phyloP scores from a whole-genome alignment of 768 basidiomycete genomes.

The Phlegmacium glaucopus region DNA sequence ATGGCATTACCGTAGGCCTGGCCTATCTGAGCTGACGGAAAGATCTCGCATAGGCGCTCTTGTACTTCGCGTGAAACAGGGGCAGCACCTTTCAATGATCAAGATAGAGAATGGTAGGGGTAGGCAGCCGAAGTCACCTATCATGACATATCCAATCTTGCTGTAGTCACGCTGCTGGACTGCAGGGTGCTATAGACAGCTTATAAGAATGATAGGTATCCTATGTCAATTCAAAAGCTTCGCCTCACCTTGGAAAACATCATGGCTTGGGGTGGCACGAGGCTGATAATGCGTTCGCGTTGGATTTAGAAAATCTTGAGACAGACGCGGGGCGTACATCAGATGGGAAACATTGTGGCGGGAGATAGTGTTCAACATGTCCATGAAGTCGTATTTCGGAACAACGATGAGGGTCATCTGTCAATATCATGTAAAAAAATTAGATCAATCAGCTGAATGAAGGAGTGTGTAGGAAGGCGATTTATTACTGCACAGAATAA shows the following conservation, averaged over 20 bases:
- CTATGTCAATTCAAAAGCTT: not conserved
- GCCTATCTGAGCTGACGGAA: conserved; percentile 52
- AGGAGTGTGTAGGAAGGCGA: too few relatives aligned
- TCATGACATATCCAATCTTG: conserved; percentile 36
- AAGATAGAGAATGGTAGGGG: not conserved
- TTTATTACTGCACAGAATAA: conserved; percentile 48
- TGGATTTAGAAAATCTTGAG: not conserved
- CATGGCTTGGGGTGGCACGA: conserved; percentile 49
- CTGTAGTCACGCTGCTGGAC: conserved; percentile 40
- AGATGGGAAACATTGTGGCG: conserved; percentile 46
- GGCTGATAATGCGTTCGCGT: conserved; percentile 14
- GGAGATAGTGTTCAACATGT: conserved; percentile 44
- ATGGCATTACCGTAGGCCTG: conserved; percentile 51
- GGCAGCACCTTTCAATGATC: conserved; percentile 45
- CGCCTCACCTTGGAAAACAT: conserved; percentile 47
- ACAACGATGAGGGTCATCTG: conserved; percentile 52
- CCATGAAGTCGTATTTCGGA: conserved; percentile 40
- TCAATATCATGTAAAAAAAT: not conserved
- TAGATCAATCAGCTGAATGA: not conserved
- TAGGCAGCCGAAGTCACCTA: conserved; percentile 29
- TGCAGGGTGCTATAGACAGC: conserved; percentile 36
- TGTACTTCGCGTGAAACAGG: conserved; percentile 54
- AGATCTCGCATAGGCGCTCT: conserved; percentile 36
- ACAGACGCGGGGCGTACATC: conserved; percentile 26
- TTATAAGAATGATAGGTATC: not conserved